Evolutionary conservation across 2,329 filamentous ascomycete genomes (phyloP).

Genomic region (Meredithiella fracta): DNA sequence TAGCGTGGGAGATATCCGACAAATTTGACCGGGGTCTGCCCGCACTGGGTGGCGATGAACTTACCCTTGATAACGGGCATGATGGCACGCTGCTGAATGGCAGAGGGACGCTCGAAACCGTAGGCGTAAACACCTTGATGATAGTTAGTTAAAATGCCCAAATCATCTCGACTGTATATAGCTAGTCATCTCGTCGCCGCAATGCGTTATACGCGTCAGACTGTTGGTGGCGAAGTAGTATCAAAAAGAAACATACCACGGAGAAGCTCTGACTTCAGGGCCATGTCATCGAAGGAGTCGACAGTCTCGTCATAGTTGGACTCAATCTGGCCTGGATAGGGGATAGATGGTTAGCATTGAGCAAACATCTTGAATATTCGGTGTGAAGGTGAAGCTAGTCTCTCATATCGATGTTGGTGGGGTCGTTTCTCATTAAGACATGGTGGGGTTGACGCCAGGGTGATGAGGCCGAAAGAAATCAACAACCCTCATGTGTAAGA

Average conservation of each 20-base stretch:
- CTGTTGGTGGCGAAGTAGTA: neutral
- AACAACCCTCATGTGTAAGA: neutral
- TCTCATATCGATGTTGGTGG: neutral
- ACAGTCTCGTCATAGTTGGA: slow-evolving; percentile 99
- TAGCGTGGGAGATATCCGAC: neutral
- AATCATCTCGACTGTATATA: neutral
- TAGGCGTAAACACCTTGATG: slow-evolving; percentile 81
- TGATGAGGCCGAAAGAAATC: neutral
- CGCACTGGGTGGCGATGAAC: slow-evolving; percentile 18
- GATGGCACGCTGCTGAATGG: slow-evolving; percentile 99
- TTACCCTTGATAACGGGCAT: slow-evolving; percentile 99
- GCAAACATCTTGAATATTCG: neutral
- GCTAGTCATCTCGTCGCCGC: no score
- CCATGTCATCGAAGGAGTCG: slow-evolving; percentile 98
- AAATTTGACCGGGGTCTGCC: neutral
- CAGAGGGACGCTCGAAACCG: slow-evolving; percentile 98
- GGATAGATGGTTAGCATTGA: slow-evolving; percentile 1
- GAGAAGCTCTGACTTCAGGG: slow-evolving; percentile 90
- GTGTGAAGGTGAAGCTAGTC: neutral
- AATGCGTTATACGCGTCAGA: no score
- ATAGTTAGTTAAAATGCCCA: neutral
- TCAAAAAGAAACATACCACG: slow-evolving; percentile 40
- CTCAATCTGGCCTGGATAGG: slow-evolving; percentile 78
- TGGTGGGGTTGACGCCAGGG: neutral
- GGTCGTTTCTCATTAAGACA: neutral